A percentile compares a stretch with the other conserved stretches of the same genome.
These are phyloP conservation scores for Massospora cicadina DNA, from an alignment of 371 early-diverging fungal species.

Conservation along the genomic window DNA sequence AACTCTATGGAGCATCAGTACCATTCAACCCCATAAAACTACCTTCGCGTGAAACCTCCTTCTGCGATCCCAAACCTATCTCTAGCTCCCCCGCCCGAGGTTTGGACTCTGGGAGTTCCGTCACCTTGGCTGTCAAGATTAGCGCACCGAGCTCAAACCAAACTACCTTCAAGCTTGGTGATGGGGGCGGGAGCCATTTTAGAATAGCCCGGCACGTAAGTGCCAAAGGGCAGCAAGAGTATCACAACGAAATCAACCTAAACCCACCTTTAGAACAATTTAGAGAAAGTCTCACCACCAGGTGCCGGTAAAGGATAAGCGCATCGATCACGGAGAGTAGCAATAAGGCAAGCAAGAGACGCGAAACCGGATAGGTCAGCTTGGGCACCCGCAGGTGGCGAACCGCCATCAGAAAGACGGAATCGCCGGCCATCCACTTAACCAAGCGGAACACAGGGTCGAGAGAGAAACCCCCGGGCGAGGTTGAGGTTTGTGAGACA, in stretches of 20 bases:
- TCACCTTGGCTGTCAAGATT: background rate
- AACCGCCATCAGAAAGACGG: background rate
- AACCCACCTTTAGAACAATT: background rate
- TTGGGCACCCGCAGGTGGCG: background rate
- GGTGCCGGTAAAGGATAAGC: background rate
- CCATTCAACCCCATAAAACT: too few relatives aligned
- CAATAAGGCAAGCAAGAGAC: too few relatives aligned
- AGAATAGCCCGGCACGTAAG: background rate
- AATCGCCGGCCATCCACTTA: background rate
- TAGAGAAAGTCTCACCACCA: background rate
- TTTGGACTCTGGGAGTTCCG: background rate
- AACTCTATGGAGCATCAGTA: background rate
- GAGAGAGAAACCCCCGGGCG: background rate
- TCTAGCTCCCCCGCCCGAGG: background rate
- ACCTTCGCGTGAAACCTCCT: background rate
- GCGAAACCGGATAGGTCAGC: background rate
- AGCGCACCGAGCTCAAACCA: background rate
- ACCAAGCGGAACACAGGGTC: background rate
- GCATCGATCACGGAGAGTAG: too few relatives aligned
- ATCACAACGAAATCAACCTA: background rate
- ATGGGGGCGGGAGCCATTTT: background rate
- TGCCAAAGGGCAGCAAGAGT: background rate
- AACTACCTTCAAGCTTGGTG: background rate
- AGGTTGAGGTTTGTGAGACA: too few relatives aligned
- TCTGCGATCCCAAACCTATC: background rate